A percentile compares a stretch with the other conserved stretches of the same genome.
phyloP scores from a whole-genome alignment of 345 rosid species.

The Crucihimalaya himalaica region DNA sequence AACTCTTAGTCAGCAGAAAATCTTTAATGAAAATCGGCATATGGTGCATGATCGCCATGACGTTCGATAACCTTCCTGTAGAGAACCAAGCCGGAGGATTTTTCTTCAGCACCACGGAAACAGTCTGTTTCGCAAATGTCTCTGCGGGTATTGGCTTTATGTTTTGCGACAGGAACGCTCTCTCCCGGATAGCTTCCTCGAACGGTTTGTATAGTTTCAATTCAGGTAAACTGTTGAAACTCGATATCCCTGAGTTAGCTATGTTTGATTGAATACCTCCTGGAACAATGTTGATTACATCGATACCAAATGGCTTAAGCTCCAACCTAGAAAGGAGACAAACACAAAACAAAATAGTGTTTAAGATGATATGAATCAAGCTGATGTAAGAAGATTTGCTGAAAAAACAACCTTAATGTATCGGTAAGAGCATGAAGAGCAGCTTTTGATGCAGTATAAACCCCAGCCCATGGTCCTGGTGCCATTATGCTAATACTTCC shows the following conservation, averaged over 20 bases:
- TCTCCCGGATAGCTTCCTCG: conserved; percentile 53
- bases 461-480: conserved; percentile 84
- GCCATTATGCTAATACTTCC: conserved; percentile 65
- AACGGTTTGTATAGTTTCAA: conserved; percentile 74
- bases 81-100: conserved; percentile 84
- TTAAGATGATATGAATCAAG: not conserved
- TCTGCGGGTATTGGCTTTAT: conserved; percentile 58
- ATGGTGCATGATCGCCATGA: conserved; percentile 61
- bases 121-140: conserved; percentile 69
- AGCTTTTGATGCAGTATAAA: conserved; percentile 80
- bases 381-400: not conserved
- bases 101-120: conserved; percentile 52
- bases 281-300: conserved; percentile 73
- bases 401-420: conserved; percentile 58
- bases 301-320: conserved; percentile 74
- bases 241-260: conserved; percentile 55
- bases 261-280: conserved; percentile 86
- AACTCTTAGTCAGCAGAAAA: conserved; percentile 50
- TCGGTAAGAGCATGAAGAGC: conserved; percentile 86
- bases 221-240: conserved; percentile 65
- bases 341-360: not conserved
- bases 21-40: conserved; percentile 68
- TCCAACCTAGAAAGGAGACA: conserved; percentile 54
- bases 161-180: conserved; percentile 60
- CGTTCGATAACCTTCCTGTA: conserved; percentile 56